Base-by-base conservation (phyloP, 225 moss, liverwort and hornwort species). In the Polytrichum commune region DNA sequence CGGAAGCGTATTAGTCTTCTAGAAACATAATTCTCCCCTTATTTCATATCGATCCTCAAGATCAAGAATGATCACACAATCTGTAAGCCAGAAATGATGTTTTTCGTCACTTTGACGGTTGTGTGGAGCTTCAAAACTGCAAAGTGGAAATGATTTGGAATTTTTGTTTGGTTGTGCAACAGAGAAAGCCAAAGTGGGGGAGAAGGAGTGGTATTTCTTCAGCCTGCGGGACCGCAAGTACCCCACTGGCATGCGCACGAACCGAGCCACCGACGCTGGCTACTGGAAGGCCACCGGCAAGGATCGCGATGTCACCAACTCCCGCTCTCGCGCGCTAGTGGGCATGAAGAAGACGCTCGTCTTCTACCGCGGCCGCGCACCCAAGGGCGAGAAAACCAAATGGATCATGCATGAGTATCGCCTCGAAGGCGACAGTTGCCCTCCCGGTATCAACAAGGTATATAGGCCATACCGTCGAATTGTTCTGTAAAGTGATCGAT, bases 341-440 rank as follows among this genome's bases (percentile, higher is more conserved):
- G 68, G 68, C 18, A 68, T 68, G 68, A 68, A 68, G 19, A 68
- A 68, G 18, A 68, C 68, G 18, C 29, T 68, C 27, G 68, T 68
- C 7, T 68, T 68, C 68, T 68, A 68, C 27, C 53, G 53, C 18
- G 68, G 68, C 5, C 68, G 68, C 19, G 68, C 68, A 19, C 68
- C 68, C 18, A 68, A 68, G 25, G 68, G 68, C 26, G 68, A 68
- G 68, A 68, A 68, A 54, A 68, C 68, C 53, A 68, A 54, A 24
- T 68, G 68, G 68, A 68, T 68, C 54, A 68, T 68, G 68, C 68
- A 68, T 18, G 68, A 68, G 25, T 68, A 68, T 54, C 68, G 68
- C 16, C 23, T 68, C 23, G 68, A 55, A 27, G 27, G 53, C 16
- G 68, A 53, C n/a, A 53, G 27, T 26, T 46, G 46, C 46, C 46